phyloP scores from a whole-genome alignment of 2,329 filamentous ascomycete species.

The Ophiocordyceps unilateralis region DNA sequence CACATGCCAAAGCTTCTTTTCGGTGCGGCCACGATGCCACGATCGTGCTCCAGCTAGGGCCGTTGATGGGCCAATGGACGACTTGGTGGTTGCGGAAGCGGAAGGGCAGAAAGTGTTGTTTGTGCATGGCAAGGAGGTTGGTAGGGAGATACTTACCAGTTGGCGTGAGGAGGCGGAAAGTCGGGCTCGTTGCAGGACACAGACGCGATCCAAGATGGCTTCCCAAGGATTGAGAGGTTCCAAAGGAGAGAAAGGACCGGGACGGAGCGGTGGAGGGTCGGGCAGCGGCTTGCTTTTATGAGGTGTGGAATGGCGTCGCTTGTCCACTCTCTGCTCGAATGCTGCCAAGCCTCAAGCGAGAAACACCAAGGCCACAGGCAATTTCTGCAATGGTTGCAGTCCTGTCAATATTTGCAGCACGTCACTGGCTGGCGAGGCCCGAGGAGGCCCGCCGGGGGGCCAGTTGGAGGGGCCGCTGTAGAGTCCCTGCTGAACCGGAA shows the following conservation, averaged over 20 bases:
- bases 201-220: no score
- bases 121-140: not conserved
- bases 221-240: constrained; percentile 5
- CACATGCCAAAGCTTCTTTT: constrained; percentile 2
- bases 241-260: constrained; percentile 8
- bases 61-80: not conserved
- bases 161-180: constrained; percentile 4
- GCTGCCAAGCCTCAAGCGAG: not conserved
- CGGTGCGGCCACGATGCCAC: not conserved
- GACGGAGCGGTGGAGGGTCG: constrained; percentile 3
- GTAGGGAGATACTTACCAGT: constrained; percentile 10
- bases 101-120: not conserved
- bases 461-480: no score
- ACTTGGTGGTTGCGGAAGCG: not conserved
- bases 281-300: constrained; percentile 6
- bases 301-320: not conserved
- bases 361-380: not conserved
- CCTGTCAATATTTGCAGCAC: not conserved
- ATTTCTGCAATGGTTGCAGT: not conserved
- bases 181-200: constrained; percentile 6
- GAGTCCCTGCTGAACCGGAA: no score
- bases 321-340: not conserved
- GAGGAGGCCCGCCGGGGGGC: no score
- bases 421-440: not conserved
- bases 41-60: no score